These are phyloP conservation scores for Athelia sp. DNA, from an alignment of 1,284 basidiomycete species.

Conservation along the genomic window DNA sequence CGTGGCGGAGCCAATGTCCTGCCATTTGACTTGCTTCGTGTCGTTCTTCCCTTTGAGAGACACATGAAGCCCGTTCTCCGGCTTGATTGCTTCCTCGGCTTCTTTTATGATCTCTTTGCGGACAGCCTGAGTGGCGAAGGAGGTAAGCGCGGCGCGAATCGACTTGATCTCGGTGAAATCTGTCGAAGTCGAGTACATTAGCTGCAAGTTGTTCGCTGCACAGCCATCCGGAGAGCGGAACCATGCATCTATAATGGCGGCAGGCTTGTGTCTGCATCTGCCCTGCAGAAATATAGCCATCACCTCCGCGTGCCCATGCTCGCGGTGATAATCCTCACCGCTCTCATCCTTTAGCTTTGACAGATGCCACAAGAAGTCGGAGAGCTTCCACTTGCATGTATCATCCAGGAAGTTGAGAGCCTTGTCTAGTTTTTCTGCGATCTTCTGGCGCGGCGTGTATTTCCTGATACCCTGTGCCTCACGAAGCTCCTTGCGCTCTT, in stretches of 20 bases:
- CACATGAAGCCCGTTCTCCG: conserved; percentile 16
- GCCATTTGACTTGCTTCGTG: conserved; percentile 11
- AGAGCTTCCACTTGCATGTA: neutral
- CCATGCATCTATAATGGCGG: neutral
- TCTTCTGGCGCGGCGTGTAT: too few relatives aligned
- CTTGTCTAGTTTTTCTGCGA: too few relatives aligned
- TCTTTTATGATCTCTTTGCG: conserved; percentile 12
- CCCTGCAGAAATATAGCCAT: neutral
- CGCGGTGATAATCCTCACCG: neutral
- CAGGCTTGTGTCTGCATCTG: neutral
- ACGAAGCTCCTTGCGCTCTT: too few relatives aligned
- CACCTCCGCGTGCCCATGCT: neutral
- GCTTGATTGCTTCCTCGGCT: conserved; percentile 13
- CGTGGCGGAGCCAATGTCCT: conserved; percentile 15
- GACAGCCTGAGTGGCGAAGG: conserved; percentile 19
- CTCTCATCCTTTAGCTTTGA: neutral
- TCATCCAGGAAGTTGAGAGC: too few relatives aligned
- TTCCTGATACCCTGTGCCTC: too few relatives aligned
- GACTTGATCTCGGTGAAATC: conserved; percentile 12
- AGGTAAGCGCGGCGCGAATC: conserved; percentile 17
- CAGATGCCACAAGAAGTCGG: neutral
- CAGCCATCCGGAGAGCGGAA: neutral
- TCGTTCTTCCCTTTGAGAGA: neutral
- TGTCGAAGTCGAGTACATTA: neutral
- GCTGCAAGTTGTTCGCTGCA: neutral